Conservation (phyloP, 345 rosid species). For the Euphorbia peplus region DNA sequence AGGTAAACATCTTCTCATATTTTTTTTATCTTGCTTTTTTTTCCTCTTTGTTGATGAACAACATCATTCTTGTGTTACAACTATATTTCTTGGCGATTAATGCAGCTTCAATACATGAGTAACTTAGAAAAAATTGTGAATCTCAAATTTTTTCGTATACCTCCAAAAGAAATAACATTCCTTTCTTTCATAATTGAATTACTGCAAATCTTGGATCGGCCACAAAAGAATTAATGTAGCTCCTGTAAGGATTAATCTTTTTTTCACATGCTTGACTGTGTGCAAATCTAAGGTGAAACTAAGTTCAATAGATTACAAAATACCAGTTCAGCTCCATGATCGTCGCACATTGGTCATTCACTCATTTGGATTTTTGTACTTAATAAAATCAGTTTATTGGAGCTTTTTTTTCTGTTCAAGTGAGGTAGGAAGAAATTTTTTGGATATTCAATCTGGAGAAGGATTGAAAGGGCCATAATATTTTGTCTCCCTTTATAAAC, state of each 20-base stretch:
- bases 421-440: not conserved
- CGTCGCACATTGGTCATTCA: not conserved
- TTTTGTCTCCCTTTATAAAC: not conserved
- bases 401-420: not conserved
- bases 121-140: not conserved
- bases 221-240: not conserved
- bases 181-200: not conserved
- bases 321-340: not conserved
- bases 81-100: not conserved
- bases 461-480: not conserved
- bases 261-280: not conserved
- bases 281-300: not conserved
- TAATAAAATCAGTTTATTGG: not conserved
- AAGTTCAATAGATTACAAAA: not conserved
- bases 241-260: not conserved
- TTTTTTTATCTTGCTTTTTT: not conserved
- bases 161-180: not conserved
- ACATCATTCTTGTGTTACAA: not conserved
- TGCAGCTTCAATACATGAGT: not conserved
- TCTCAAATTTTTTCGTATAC: not conserved
- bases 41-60: not conserved
- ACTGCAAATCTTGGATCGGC: not conserved
- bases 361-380: not conserved
- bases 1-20: slow-evolving; percentile 44
- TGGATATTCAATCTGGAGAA: not conserved